Conservation (phyloP, 2,329 filamentous ascomycete species). For the Fusarium austroafricanum region DNA sequence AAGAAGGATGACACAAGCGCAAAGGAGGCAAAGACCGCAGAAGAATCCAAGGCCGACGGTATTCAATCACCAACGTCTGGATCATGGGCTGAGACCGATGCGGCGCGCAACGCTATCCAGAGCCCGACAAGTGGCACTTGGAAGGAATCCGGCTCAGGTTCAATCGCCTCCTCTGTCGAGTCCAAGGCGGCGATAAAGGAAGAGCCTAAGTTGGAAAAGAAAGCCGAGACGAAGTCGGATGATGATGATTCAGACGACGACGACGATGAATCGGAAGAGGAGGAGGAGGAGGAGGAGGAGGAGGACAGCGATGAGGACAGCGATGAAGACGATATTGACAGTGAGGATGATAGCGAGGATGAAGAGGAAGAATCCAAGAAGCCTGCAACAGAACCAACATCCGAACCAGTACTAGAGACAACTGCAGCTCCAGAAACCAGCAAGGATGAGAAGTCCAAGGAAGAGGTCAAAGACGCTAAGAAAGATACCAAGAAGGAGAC, state of each 20-base stretch:
- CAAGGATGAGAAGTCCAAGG: slow-evolving; percentile 2
- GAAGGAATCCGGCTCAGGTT: slow-evolving; percentile 49
- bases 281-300: slow-evolving; percentile 36
- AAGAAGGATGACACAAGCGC: slow-evolving; percentile 7
- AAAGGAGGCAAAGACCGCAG: slow-evolving; percentile 5
- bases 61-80: slow-evolving; percentile 60
- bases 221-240: slow-evolving; percentile 47
- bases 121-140: slow-evolving; percentile 57
- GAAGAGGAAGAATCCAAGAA: slow-evolving; percentile 33
- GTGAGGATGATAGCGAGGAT: slow-evolving; percentile 23
- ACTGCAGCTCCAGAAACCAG: background rate
- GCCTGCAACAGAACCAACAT: background rate
- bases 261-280: slow-evolving; percentile 31
- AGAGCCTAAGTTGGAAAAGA: slow-evolving; percentile 52
- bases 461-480: background rate
- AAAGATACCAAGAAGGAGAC: background rate
- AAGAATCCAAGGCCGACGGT: slow-evolving; percentile 41
- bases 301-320: slow-evolving; percentile 5
- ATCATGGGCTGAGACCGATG: slow-evolving; percentile 53
- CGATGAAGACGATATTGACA: slow-evolving; percentile 6
- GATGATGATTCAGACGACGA: slow-evolving; percentile 38
- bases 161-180: slow-evolving; percentile 42
- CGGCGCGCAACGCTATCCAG: slow-evolving; percentile 53
- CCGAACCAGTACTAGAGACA: background rate
- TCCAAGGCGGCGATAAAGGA: slow-evolving; percentile 54